Evolutionary conservation across 345 rosid species (phyloP), one percentile per base, ranked within the genome.

Genomic region (Pugionium cornutum): DNA sequence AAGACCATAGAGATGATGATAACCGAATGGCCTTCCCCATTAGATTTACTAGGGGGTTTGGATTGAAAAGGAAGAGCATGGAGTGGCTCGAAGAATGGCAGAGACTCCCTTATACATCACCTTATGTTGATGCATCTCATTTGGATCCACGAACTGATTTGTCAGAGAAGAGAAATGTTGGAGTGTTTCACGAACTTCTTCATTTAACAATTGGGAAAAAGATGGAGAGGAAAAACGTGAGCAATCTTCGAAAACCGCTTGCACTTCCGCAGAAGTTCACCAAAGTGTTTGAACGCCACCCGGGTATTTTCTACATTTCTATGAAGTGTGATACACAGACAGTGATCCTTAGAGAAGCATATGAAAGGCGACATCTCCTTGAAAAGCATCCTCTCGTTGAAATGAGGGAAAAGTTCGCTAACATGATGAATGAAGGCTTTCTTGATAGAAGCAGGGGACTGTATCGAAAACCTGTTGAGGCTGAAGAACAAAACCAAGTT

Each of bases 61-160:
- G 98, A 2, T 45, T 86, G 73, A 88, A 83, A 82, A 83, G 82
- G 64, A 91, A 86, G 73, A 78, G 94, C 75, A 78, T 76, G 88
- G 75, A 61, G 55, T 91, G 98, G 96, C 82, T 91, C 7, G 77
- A 80, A 62, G 94, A 88, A 69, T 88, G 98, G 96, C 91, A 91
- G 76, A 79, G 58, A 33, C 89, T 88, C 9, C 94, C 87, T 36
- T 91, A 84, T 46, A 91, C 94, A 33, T 88, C 91, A 9, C 91
- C 94, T 31, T 86, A 86, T 41, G 50, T 42, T 0, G 77, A 86
- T 60, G 69, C 82, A n/a, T 84, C 88, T n/a, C 83, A 80, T 79
- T 79, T 91, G 79, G 98, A 91, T 81, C 78, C 86, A 35, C 81
- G 94, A 5, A 91, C 94, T 36, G 98, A 88, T 65, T 75, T 82